Evolutionary conservation across 1,284 basidiomycete species (phyloP), one percentile per base, ranked within the genome.

Genomic region (Kwoniella shivajii): DNA sequence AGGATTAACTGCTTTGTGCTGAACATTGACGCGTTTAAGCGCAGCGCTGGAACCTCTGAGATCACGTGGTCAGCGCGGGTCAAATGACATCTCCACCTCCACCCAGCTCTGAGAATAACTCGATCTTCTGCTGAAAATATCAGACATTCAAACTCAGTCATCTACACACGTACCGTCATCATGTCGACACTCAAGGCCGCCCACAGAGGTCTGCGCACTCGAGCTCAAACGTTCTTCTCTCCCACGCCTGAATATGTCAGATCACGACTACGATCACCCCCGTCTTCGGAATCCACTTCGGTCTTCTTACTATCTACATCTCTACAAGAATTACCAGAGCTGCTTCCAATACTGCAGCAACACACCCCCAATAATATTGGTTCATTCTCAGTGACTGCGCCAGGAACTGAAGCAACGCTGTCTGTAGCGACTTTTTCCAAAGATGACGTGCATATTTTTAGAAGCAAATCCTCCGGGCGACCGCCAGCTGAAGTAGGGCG

Each of bases 401-500:
- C 65, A 3, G 57, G 52, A 6, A 41, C 44, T 3, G 56, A 58
- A 13, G 66, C 74, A 7, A 60, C 64, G 2, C 36, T 75, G 11
- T 64, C 68, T 14, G 51, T 78, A 10, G 71, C 69, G 6, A 66
- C 67, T 2, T 68, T 76, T 37, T 60, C 62, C 22, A 37, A 46
- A 14, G 47, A 10, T 3, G 47, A 54, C 11, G 18, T 52, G 7
- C 46, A 31, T 24, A 56, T 33, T 62, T 69, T 60, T 59, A 60
- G 62, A 41, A 61, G 57, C 4, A 62, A 42, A 11, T 50, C 63
- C 7, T 54, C 56, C 0, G 75, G 76, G 0, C 52, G 74, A 22
- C 69, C 66, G 4, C 63, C 65, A 0, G 69, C 66, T 3, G 61
- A 71, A 45, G 75, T 78, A 6, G 76, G 76, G 7, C 58, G 67